Base-by-base conservation (phyloP, 768 basidiomycete species). In the Leccinellum rugosiceps region DNA sequence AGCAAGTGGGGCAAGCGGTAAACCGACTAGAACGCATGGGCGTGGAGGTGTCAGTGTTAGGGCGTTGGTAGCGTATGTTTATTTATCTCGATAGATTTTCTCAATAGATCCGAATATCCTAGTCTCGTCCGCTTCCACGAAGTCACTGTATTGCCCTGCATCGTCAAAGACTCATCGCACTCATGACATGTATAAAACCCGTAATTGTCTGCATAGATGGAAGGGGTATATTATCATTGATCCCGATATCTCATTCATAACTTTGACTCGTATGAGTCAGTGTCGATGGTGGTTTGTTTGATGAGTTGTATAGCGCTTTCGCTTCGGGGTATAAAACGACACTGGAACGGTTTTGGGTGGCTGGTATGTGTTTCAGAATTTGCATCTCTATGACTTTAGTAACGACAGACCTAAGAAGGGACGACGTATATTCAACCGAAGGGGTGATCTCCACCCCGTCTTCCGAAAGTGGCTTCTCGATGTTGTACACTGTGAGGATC, bases 51-150 rank as follows among this genome's bases (percentile, higher is more conserved):
- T 63, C 65, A 54, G 28, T 82, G 11, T 67, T 83, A 35, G 85
- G 85, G 23, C 60, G 74, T 17, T 86, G 85, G 85, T 83, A 71
- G 50, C 19, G 5, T 31, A 14, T 21, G 21, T 31, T 46, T 11
- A 43, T 43, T 43, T 19, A 19, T 43, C 3, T 19, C 19, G 19
- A 6, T 38, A 17, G 48, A 46, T 34, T 50, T n/a, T 25, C 21
- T 30, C 23, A 4, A 28, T 41, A 5, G 38, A 52, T 38, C 31
- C n/a, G n/a, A n/a, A 31, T 11, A 13, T 58, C 8, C 43, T 3
- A 44, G 10, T 13, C 28, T 28, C 28, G 28, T 7, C 28, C 28
- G 6, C 28, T 28, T 28, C 25, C 30, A 30, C 30, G 11, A 41
- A 19, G 23, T n/a, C 48, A 44, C 8, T 17, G 11, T 38, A 62